phyloP scores from a whole-genome alignment of 768 basidiomycete genomes.

The Lentinula lateritia region DNA sequence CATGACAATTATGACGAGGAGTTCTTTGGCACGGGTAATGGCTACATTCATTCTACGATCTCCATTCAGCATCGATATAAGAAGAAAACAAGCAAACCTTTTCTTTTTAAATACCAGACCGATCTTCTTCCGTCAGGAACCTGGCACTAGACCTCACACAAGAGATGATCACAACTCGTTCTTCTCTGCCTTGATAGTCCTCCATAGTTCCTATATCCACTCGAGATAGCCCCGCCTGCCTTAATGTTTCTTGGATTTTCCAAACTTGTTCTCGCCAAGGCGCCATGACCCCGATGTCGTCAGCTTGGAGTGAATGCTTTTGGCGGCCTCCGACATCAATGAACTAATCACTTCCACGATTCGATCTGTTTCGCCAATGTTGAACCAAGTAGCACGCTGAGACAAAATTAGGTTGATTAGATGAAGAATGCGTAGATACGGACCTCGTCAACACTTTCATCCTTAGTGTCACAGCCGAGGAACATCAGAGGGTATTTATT shows the following conservation, averaged over 20 bases:
- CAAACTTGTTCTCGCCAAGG: slow-evolving; percentile 50
- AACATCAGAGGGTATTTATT: slow-evolving; percentile 38
- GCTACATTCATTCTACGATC: slow-evolving; percentile 46
- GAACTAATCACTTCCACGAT: slow-evolving; percentile 33
- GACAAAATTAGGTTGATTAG: neutral
- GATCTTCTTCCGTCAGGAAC: too few species aligned
- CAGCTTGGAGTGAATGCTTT: slow-evolving; percentile 30
- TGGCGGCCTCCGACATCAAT: slow-evolving; percentile 28
- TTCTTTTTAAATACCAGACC: slow-evolving; percentile 44
- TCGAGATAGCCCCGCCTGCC: slow-evolving; percentile 31
- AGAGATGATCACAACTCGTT: too few species aligned
- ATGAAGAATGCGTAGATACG: neutral
- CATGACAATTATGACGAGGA: slow-evolving; percentile 45
- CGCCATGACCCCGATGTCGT: slow-evolving; percentile 45
- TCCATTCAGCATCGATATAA: neutral
- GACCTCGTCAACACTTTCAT: slow-evolving; percentile 43
- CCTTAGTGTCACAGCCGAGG: slow-evolving; percentile 32
- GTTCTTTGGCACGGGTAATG: slow-evolving; percentile 48
- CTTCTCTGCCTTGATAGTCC: too few species aligned
- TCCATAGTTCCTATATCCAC: too few species aligned
- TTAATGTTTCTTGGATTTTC: slow-evolving; percentile 39
- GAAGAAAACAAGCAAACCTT: slow-evolving; percentile 26
- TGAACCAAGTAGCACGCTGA: slow-evolving; percentile 45
- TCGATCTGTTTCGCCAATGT: slow-evolving; percentile 38
- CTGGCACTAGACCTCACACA: too few species aligned